phyloP scores from a whole-genome alignment of 129 eudicot species.

The Calendula officinalis region DNA sequence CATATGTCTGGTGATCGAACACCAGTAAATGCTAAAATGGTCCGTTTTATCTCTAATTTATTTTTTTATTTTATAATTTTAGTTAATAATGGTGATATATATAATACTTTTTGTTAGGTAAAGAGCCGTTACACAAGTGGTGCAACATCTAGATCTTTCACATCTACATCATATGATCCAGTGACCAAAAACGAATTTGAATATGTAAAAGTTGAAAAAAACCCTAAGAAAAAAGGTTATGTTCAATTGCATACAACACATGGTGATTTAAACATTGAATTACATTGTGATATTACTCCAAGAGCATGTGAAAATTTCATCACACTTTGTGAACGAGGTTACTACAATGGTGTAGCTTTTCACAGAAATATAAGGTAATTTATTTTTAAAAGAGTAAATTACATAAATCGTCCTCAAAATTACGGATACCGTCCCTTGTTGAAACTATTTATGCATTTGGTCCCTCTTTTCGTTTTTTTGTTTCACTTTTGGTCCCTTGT shows the following conservation, averaged over 20 bases:
- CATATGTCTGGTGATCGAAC: slow-evolving; percentile 97
- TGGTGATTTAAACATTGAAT: slow-evolving; percentile 93
- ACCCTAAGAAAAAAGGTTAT: slow-evolving; percentile 88
- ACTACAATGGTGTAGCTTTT: slow-evolving; percentile 81
- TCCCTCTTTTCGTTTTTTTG: neutral
- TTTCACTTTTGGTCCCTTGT: neutral
- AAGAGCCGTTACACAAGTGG: slow-evolving; percentile 95
- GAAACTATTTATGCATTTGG: too few species aligned
- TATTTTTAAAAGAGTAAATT: neutral
- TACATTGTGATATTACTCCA: slow-evolving; percentile 95
- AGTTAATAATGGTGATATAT: neutral
- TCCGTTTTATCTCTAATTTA: slow-evolving; percentile 26
- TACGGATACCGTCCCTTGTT: too few species aligned
- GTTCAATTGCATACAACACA: slow-evolving; percentile 85
- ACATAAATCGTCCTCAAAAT: too few species aligned
- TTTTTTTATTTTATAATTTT: neutral
- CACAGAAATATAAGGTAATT: slow-evolving; percentile 89
- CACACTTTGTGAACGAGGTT: slow-evolving; percentile 92
- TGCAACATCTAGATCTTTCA: slow-evolving; percentile 94
- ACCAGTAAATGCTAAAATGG: slow-evolving; percentile 90
- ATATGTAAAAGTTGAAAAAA: slow-evolving; percentile 85
- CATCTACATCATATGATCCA: slow-evolving; percentile 89
- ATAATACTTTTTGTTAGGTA: slow-evolving; percentile 41
- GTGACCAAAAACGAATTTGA: slow-evolving; percentile 86
- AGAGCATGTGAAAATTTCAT: slow-evolving; percentile 96